These are phyloP conservation scores for Botrytis cinerea DNA, from an alignment of 2,329 filamentous ascomycete genomes.

Conservation along the genomic window DNA sequence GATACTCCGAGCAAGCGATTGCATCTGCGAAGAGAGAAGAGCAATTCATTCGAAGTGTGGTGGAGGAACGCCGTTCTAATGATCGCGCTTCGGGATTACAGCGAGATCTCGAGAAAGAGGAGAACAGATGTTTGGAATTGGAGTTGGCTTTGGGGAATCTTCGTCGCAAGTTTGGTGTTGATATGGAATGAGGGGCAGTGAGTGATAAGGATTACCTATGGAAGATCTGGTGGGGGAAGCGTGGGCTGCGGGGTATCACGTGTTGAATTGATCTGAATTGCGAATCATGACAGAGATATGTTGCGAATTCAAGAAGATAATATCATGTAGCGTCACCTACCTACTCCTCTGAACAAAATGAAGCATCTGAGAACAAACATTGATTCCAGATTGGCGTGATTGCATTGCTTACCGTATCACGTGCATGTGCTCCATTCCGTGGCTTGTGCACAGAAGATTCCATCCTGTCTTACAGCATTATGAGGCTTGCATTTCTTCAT, in stretches of 20 bases:
- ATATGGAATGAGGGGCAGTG: background rate
- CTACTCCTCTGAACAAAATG: too few relatives aligned
- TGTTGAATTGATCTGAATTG: background rate
- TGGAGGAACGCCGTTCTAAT: background rate
- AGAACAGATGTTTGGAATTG: background rate
- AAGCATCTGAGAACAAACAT: background rate
- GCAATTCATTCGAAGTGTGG: background rate
- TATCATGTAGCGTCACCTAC: background rate
- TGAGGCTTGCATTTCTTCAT: conserved; percentile 16
- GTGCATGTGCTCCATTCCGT: background rate
- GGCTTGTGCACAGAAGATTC: conserved; percentile 19
- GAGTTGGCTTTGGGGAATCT: background rate
- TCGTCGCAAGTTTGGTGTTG: background rate
- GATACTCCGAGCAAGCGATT: background rate
- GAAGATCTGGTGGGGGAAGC: background rate
- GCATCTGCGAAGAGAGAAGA: too few relatives aligned
- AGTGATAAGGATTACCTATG: background rate
- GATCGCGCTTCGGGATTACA: background rate
- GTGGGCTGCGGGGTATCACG: background rate
- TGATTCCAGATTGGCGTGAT: background rate
- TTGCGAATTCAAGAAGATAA: background rate
- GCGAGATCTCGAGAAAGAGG: background rate
- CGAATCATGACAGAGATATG: background rate
- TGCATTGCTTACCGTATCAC: background rate
- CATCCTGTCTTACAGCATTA: conserved; percentile 1